Evolutionary conservation across 2,329 filamentous ascomycete genomes (phyloP), one percentile per base, ranked within the genome.

Genomic region (Pseudocercospora vitis): DNA sequence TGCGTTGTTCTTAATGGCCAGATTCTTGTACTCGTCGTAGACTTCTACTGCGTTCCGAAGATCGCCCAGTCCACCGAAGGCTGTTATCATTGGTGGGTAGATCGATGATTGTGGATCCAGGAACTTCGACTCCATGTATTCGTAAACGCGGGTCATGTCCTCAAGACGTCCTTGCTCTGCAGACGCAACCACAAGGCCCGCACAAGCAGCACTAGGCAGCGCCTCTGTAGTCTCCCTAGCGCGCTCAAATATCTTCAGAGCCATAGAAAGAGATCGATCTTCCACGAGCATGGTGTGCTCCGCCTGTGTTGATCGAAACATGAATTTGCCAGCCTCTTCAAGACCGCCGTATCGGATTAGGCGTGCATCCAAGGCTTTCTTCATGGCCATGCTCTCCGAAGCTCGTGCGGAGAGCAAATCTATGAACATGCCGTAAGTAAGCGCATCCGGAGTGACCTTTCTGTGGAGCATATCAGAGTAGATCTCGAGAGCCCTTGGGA

Each of bases 391-490:
- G 6, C 92, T 86, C 68, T 95, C 88, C 42, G 95, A 78, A 32
- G 90, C 91, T 60, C 91, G 85, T 11, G 84, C 82, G 14, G 91
- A 87, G 48, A 99, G 79, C 32, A 96, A 78, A 53, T 87, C 84
- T 51, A 99, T 88, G 14, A 99, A 78, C 28, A 91, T 91, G 67
- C 90, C 85, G 73, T 95, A 97, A 0, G 92, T 97, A 53, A 88
- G 83, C 50, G 85, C 84, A 69, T 96, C 87, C 6, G 92, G 91
- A 16, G 81, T 76, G 19, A 97, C 86, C 63, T 86, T 87, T 60
- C 91, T 87, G 61, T 87, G 85, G 63, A 96, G 84, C 94, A 99
- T 97, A 70, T 97, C 91, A 12, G 91, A 87, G 71, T 97, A 99
- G 48, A 99, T 88, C 74, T 96, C 91, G 48, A 97, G 80, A 4